phyloP scores from a whole-genome alignment of 805 yeast genomes.

The Cyberlindnera xylosilytica region DNA sequence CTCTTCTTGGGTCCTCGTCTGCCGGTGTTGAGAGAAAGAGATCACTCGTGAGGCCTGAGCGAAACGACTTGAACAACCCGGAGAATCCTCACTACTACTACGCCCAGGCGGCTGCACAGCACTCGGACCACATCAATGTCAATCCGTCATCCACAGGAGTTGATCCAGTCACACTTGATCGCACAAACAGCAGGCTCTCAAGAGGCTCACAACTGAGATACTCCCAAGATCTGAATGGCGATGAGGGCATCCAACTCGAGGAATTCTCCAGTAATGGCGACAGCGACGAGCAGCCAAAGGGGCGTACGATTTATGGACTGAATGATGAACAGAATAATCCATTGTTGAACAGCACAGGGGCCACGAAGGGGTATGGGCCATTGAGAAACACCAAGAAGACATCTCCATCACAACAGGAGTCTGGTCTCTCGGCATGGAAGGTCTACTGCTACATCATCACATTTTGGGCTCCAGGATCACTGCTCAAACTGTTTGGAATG shows the following conservation, averaged over 20 bases:
- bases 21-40: conserved; percentile 42
- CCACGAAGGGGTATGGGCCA: neutral
- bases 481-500: conserved; percentile 72
- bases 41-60: conserved; percentile 82
- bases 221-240: conserved; percentile 7
- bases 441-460: conserved; percentile 77
- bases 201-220: conserved; percentile 10
- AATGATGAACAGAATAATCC: conserved; percentile 50
- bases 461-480: conserved; percentile 87
- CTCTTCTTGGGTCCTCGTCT: conserved; percentile 27
- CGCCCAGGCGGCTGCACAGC: conserved; percentile 67
- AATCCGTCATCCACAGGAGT: conserved; percentile 73
- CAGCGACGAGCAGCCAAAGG: conserved; percentile 26
- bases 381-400: conserved; percentile 10
- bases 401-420: conserved; percentile 3
- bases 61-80: conserved; percentile 61
- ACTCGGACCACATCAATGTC: conserved; percentile 57
- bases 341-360: conserved; percentile 12
- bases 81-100: conserved; percentile 77
- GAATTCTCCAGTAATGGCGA: conserved; percentile 15
- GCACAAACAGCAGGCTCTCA: conserved; percentile 15
- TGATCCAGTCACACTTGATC: conserved; percentile 43
- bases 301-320: conserved; percentile 54
- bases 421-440: conserved; percentile 58
- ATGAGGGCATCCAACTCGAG: conserved; percentile 21